Evolutionary conservation across 2,329 filamentous ascomycete species (phyloP).

Genomic region (Pseudomassariella vexata): DNA sequence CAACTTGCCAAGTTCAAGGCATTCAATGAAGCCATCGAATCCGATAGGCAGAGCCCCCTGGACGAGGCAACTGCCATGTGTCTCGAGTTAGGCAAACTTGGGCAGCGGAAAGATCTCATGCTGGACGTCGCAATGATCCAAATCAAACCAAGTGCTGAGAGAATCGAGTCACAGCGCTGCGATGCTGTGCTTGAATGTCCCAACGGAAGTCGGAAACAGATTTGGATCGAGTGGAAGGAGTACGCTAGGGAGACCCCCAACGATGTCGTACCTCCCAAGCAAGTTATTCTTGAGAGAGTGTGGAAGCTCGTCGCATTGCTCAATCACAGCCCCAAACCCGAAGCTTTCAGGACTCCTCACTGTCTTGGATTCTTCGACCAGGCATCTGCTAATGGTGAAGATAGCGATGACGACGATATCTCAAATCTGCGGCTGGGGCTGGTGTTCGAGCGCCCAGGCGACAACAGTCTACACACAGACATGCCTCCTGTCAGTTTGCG

Average conservation of each 20-base stretch:
- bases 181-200: conserved; percentile 31
- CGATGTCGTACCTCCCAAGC: conserved; percentile 30
- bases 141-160: conserved; percentile 24
- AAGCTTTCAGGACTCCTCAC: conserved; percentile 42
- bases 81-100: conserved; percentile 31
- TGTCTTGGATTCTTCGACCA: conserved; percentile 47
- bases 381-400: conserved; percentile 16
- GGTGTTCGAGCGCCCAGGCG: conserved; percentile 43
- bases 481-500: conserved; percentile 40
- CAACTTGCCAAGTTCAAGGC: conserved; percentile 45
- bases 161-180: conserved; percentile 29
- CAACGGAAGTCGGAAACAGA: conserved; percentile 26
- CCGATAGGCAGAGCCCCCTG: conserved; percentile 18
- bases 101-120: conserved; percentile 24
- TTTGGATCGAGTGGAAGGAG: conserved; percentile 48
- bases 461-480: conserved; percentile 26
- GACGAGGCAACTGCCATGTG: conserved; percentile 31
- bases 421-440: conserved; percentile 42
- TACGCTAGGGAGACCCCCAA: conserved; percentile 31
- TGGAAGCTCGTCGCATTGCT: conserved; percentile 42
- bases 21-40: conserved; percentile 41
- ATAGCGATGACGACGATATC: conserved; percentile 34
- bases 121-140: conserved; percentile 29
- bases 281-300: conserved; percentile 36
- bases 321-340: conserved; percentile 39